Evolutionary conservation across 192 early-diverging fungal genomes (phyloP), one percentile per base, ranked within the genome.

Genomic region (Paraglomus brasilianum): DNA sequence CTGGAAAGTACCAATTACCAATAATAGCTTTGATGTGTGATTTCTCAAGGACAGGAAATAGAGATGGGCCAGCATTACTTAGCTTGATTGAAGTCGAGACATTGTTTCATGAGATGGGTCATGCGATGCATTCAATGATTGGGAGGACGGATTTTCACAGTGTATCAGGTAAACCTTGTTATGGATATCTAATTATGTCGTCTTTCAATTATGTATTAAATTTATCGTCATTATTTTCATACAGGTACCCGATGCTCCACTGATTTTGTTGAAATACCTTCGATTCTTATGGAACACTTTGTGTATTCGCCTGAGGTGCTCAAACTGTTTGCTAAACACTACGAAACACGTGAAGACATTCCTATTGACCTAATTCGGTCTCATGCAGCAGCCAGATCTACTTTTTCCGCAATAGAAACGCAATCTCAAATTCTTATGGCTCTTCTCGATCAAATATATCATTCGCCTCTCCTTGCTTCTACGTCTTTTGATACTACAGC

Each of bases 21-120:
- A 78, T 91, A 0, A 83, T 92, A 4, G 92, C 87, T 0, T 71
- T 93, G 51, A 89, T 88, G 13, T 92, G 89, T 69, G 88, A 90
- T 49, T 93, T 92, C 55, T 69, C 85, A 5, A 66, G 70, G 19
- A 82, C 86, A 43, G 61, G 1, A 68, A 44, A 40, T 50, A 51
- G 72, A 40, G 72, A 74, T 11, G 65, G 71, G 14, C 91, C 95
- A 5, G 76, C 85, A 5, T 68, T 94, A 47, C 73, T 99, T 69
- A 85, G 79, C 39, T 85, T 90, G 81, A 74, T 74, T 59, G 94
- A 98, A 71, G 90, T 98, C 30, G 95, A 98, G 74, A 99, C 97
- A 0, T 75, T 98, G 3, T 99, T 97, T 79, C 97, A 99, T 76
- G 97, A 99, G 67, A 97, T 98, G 94, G 97, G 97, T 4, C 97